Base-by-base conservation (phyloP, 2,329 filamentous ascomycete species). In the Apiospora sp. region DNA sequence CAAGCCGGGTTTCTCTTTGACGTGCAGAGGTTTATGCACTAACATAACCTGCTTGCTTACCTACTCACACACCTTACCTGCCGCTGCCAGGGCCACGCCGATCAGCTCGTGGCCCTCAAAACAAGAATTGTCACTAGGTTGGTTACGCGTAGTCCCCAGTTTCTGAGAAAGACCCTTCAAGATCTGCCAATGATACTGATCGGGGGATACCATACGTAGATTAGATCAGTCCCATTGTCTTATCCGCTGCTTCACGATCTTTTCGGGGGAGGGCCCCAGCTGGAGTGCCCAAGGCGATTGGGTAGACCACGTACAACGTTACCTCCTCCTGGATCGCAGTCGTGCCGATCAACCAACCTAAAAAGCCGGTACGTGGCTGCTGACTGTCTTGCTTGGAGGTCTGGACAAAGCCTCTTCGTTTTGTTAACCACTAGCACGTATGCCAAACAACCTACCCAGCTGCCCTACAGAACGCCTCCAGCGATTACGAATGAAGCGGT, bases 21-120 rank as follows among this genome's bases (percentile, higher is more conserved):
- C 58, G 58, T 64, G 58, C 58, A 64, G 58, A n/a, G 34, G 34
- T 64, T 64, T 41, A 64, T 64, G 58, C 58, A 64, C 58, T 41
- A 64, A 14, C 10, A 64, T 41, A 64, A 64, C 58, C 58, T 64
- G 58, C 58, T 64, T 64, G 14, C 51, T 34, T 34, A 61, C 46
- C 19, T 49, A 41, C 37, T 41, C 37, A 41, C 37, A 10, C 37
- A 41, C 7, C 10, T 49, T n/a, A 24, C 48, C n/a, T n/a, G 48
- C 48, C 10, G 54, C 58, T 64, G 34, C 41, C 58, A 64, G 58
- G 34, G 34, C 34, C 34, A 34, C 30, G 58, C 30, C 58, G 58
- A 64, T 64, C 58, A 37, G 58, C 58, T 22, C 58, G 58, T 41
- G 58, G 58, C 58, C 58, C 58, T 64, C 34, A 41, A 41, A 64